Evolutionary conservation across 495 filamentous ascomycete genomes (phyloP).

Genomic region (Penicillium coffeae): DNA sequence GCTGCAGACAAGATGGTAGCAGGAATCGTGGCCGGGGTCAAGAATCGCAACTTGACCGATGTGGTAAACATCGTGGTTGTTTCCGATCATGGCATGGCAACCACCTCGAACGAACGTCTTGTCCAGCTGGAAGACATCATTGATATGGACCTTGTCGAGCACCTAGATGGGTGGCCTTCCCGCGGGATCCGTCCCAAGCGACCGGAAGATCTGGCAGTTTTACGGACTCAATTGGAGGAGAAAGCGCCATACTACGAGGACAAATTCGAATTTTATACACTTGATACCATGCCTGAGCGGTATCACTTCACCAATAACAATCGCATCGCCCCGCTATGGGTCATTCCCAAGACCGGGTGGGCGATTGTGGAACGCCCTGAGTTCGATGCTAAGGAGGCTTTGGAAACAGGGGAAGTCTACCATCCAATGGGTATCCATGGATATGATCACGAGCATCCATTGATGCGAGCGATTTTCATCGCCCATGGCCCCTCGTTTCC

Average conservation of each 20-base stretch:
- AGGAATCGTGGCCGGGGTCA: constrained; percentile 67
- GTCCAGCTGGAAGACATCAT: constrained; percentile 92
- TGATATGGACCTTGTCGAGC: constrained; percentile 67
- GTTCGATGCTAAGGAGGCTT: constrained; percentile 63
- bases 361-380: constrained; percentile 77
- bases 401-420: constrained; percentile 60
- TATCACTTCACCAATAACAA: constrained; percentile 84
- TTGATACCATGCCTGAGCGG: constrained; percentile 80
- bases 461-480: constrained; percentile 92
- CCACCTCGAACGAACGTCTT: constrained; percentile 73
- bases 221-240: constrained; percentile 33
- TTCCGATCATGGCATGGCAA: constrained; percentile 97
- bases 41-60: constrained; percentile 75
- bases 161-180: constrained; percentile 92
- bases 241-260: constrained; percentile 51
- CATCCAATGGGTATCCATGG: constrained; percentile 79
- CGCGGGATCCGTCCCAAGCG: constrained; percentile 78
- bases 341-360: constrained; percentile 87
- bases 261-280: constrained; percentile 78
- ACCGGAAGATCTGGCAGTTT: constrained; percentile 49
- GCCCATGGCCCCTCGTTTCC: constrained; percentile 86
- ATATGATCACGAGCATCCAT: constrained; percentile 82
- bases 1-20: constrained; percentile 77
- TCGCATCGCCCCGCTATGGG: constrained; percentile 89
- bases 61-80: constrained; percentile 98